Base-by-base conservation (phyloP, 495 filamentous ascomycete genomes). In the Hamigera avellanea region DNA sequence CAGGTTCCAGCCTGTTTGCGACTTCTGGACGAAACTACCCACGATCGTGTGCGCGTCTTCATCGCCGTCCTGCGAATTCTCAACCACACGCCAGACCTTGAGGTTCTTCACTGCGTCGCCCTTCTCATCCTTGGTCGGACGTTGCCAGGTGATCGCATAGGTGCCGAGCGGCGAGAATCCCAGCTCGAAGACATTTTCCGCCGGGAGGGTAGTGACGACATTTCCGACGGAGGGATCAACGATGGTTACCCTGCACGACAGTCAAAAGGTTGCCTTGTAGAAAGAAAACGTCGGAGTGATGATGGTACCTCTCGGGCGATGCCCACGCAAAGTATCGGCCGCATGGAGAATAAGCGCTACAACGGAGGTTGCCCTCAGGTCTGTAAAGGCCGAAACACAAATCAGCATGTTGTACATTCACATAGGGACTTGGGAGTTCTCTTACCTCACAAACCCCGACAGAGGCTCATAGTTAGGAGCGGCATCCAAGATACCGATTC, bases 321-420 rank as follows among this genome's bases (percentile, higher is more conserved):
- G 87, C 89, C 80, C 83, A 98, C 36, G 89, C 87, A 61, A 93
- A 91, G 68, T 87, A 98, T 49, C 83, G 81, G 53, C 91, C 87
- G 56, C 86, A 86, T 25, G 87, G 86, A 42, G 89, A 95, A 69
- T 96, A 98, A 46, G 73, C 76, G 62, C 82, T 89, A 57, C 89
- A 96, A 62, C 91, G 80, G 49, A 91, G 72, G 62, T 86, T 95
- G 56, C 87, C 89, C 69, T 94, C 82, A 39, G 93, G 88, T 61
- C 81, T 84, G 50, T 29, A 43, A n/a, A 35, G 23, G 33, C 35
- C 25, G 29, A 33, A 16, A 25, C 19, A 44, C 53, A 19, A 55
- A 52, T 57, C 26, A 52, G 40, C 35, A 26, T 52, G 8, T 23
- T 23, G 21, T 9, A 9, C 9, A 4, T 23, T 23, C 31, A 27